Evolutionary conservation across 169 alveolate species (phyloP).

Genomic region (Plasmodium malariae): DNA sequence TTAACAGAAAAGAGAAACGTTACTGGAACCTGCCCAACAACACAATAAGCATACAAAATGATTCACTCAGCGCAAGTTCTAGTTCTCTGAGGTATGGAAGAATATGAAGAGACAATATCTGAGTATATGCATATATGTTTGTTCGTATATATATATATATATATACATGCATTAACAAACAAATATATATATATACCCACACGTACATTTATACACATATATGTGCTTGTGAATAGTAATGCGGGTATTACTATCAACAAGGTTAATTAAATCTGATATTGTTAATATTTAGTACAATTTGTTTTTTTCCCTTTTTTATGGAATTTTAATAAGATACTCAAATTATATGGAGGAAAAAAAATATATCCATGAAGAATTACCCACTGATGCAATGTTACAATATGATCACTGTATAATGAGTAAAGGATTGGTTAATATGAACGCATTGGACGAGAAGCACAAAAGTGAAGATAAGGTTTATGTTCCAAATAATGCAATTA

Average conservation of each 20-base stretch:
- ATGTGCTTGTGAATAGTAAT: neutral
- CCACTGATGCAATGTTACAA: neutral
- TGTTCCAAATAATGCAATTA: neutral
- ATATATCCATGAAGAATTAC: constrained; percentile 32
- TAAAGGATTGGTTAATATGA: constrained; percentile 5
- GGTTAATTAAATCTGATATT: no score
- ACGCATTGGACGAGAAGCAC: neutral
- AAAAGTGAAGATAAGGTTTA: neutral
- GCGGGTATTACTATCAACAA: no score
- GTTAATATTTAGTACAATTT: neutral
- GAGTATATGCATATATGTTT: neutral
- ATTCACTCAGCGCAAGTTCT: neutral
- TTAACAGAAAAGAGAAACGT: constrained; percentile 54
- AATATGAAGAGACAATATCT: neutral
- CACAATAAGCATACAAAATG: constrained; percentile 22
- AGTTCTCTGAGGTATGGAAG: constrained; percentile 21
- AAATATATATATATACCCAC: neutral
- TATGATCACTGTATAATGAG: neutral
- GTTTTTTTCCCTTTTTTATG: neutral
- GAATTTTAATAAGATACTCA: constrained; percentile 2
- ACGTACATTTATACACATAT: neutral
- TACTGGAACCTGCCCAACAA: constrained; percentile 59
- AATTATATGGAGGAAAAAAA: constrained; percentile 24
- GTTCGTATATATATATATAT: neutral
- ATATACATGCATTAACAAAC: neutral